phyloP scores from a whole-genome alignment of 331 rosid species.

The Acacia pycnantha region DNA sequence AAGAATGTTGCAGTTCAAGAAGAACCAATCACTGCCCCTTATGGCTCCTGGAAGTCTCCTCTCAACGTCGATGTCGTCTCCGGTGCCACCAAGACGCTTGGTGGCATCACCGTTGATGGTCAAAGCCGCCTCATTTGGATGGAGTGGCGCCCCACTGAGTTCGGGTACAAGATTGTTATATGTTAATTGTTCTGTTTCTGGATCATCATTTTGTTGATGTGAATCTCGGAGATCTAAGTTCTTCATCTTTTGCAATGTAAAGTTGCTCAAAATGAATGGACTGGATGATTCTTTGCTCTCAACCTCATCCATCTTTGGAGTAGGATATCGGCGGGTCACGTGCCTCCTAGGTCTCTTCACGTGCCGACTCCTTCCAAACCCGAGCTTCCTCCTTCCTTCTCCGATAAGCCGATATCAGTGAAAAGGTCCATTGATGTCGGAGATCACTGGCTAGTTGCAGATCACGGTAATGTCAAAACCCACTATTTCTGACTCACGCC shows the following conservation, averaged over 20 bases:
- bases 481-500: constrained; percentile 48
- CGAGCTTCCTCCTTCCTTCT: constrained; percentile 2
- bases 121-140: constrained; percentile 82
- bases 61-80: constrained; percentile 82
- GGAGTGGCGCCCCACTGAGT: constrained; percentile 81
- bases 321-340: constrained; percentile 37
- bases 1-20: constrained; percentile 23
- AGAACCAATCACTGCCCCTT: constrained; percentile 54
- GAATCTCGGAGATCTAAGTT: background rate
- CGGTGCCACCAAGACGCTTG: constrained; percentile 78
- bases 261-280: background rate
- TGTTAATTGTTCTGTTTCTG: background rate
- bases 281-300: constrained; percentile 46
- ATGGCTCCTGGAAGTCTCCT: constrained; percentile 93
- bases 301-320: constrained; percentile 60
- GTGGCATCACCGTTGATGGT: constrained; percentile 66
- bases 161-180: constrained; percentile 52
- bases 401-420: constrained; percentile 34
- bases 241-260: background rate
- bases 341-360: constrained; percentile 28
- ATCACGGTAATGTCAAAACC: constrained; percentile 33
- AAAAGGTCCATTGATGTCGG: constrained; percentile 39
- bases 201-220: background rate
- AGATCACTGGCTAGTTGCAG: constrained; percentile 48
- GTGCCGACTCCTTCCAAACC: constrained; percentile 11